Base-by-base conservation (phyloP, 2,329 filamentous ascomycete species). In the Thermoascus crustaceus region DNA sequence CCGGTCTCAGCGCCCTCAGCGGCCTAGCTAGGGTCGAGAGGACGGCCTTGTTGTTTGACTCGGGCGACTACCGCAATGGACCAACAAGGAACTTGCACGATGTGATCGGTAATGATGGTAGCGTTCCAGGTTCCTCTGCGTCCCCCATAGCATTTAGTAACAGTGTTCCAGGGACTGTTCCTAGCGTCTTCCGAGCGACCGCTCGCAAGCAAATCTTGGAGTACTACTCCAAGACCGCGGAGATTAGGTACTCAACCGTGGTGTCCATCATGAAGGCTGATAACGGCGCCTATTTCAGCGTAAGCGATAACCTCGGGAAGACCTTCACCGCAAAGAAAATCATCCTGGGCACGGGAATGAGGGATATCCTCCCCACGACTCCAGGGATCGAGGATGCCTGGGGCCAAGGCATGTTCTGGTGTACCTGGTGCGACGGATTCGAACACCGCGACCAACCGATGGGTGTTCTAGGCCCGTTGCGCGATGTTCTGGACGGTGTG, bases 361-460 rank as follows among this genome's bases (percentile, higher is more conserved):
- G 55, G 5, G 75, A 79, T 45, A 50, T 74, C 16, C 55, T 80
- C 2, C 74, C 76, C 1, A 14, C 39, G 0, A 78, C 73, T 0
- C 74, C 75, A 0, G 76, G 76, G 0, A 35, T 79, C 0, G 20
- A 44, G 5, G 69, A 76, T 36, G 70, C 67, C 46, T 80, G 72
- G 67, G 75, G 73, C 32, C 64, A 71, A 39, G 76, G 76, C 4
- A 69, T 79, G 34, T 79, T 60, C 57, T 79, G 75, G 73, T 80
- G 76, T 36, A 74, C 75, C 0, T 80, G 76, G 76, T 80, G 76
- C 42, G 76, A 80, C 47, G 76, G 76, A 8, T 64, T 71, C 43
- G 76, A 80, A 54, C 74, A 79, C 50, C 70, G 68, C 0, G 73
- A 78, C 47, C 74, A 78, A 41, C 39, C 66, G 0, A 62, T 80